Evolutionary conservation across 768 basidiomycete genomes (phyloP), one percentile per base, ranked within the genome.

Genomic region (Leccinum obscurum): DNA sequence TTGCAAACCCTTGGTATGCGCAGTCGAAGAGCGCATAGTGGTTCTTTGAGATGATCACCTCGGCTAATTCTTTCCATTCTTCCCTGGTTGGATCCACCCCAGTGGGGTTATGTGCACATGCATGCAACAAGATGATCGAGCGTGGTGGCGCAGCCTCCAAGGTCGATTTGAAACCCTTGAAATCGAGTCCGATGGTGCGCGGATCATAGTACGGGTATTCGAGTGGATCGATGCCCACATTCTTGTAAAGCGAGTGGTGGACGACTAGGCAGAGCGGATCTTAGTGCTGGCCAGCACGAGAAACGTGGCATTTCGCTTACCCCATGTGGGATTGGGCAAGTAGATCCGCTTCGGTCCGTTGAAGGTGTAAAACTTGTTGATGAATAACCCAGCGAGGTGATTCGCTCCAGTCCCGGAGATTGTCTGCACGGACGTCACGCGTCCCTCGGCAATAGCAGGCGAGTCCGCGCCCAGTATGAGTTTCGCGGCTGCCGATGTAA

Each of bases 1-100:
- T 93, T 17, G 95, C 95, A 74, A 98, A 98, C 17, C 95, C 95
- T 76, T 97, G 95, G 77, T 98, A 98, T 3, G 95, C 95, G 72
- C 89, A 90, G 77, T 98, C 95, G 72, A 98, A 93, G 77, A 96
- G 95, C 34, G 89, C 88, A 69, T 86, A 96, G 73, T 95, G 95
- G 14, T 83, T 80, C 76, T 87, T 89, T 52, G 78, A 75, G 32
- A 89, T 71, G 72, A 97, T 84, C 56, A 87, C 76, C 39, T 88
- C 81, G 41, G 90, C 90, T 66, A 98, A 83, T 59, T 78, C 73
- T 62, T 82, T 77, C 95, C 95, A 98, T 73, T 98, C 90, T 65
- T 90, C 93, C 51, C 72, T 73, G 35, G 93, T 94, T 7, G 95
- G 95, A 75, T 98, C 95, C 30, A 96, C 92, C 3, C 95, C 95